These are phyloP conservation scores for Aspergillus cejpii DNA, from an alignment of 2,329 filamentous ascomycete genomes.

Conservation along the genomic window DNA sequence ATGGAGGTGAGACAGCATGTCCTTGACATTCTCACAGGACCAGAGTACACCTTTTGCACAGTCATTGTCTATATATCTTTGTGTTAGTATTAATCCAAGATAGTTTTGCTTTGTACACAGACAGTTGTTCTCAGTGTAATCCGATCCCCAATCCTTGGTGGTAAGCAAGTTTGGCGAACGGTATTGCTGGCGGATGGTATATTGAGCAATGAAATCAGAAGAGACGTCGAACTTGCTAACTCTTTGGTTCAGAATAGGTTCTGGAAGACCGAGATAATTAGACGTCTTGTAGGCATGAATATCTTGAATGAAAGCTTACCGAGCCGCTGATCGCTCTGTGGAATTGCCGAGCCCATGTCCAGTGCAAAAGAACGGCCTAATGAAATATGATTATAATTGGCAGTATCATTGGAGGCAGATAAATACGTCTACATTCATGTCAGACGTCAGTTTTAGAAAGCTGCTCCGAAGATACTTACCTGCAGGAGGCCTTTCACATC, in stretches of 20 bases:
- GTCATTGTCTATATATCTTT: constrained; percentile 7
- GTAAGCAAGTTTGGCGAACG: constrained; percentile 68
- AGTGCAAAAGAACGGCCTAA: constrained; percentile 89
- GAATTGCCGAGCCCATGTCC: constrained; percentile 83
- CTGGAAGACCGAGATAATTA: constrained; percentile 16
- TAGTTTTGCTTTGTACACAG: constrained; percentile 1
- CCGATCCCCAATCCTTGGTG: constrained; percentile 8
- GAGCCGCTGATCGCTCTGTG: constrained; percentile 76
- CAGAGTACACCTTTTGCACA: constrained; percentile 4
- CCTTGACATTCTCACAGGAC: constrained; percentile 44
- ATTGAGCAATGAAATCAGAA: constrained; percentile 94
- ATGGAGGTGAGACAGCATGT: constrained; percentile 65
- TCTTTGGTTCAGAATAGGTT: constrained; percentile 67
- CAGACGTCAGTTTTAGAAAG: neutral
- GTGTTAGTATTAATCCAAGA: constrained; percentile 6
- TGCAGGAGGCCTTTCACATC: constrained; percentile 90
- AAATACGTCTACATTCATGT: constrained; percentile 64
- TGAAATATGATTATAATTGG: constrained; percentile 82
- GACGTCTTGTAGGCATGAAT: neutral
- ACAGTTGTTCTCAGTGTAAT: constrained; percentile 12
- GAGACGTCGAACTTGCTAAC: constrained; percentile 77
- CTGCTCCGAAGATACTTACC: constrained; percentile 20
- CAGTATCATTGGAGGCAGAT: constrained; percentile 88
- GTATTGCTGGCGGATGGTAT: constrained; percentile 94
- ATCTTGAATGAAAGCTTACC: constrained; percentile 32